Evolutionary conservation across 1,139 yeast species (phyloP), one percentile per base, ranked within the genome.

Genomic region (Meyerozyma sp.): DNA sequence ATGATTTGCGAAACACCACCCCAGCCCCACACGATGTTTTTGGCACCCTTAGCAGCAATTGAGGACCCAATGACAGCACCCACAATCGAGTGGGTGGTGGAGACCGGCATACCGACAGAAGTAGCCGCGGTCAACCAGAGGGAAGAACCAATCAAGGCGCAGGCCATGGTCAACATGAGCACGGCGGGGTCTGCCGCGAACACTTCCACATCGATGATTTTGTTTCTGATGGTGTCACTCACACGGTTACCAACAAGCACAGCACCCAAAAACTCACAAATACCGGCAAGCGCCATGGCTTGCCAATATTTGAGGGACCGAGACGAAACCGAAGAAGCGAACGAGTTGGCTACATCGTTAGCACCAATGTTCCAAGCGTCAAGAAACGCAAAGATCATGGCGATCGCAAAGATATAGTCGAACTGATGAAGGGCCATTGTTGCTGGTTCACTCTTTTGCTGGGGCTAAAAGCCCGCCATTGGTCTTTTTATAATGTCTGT

Each of bases 281-380:
- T 56, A 32, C 79, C 84, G 0, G 88, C 88, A 41, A 84, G 63
- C 32, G 81, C 51, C 84, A 82, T 81, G 21, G 90, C 91, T 62
- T 84, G 93, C 79, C 85, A 79, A 60, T 82, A 82, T 45, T 77
- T 77, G 49, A 84, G 66, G 21, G 89, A 77, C 53, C 86, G 68
- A 10, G 91, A 82, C 5, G 90, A 81, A 20, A 83, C 81, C 3
- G 87, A 79, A 2, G 90, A 81, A 1, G 91, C 85, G 58, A 82
- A 84, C 4, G 93, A 84, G 66, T 85, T 84, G 32, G 93, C 86
- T 46, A 84, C 90, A 70, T 84, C 93, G 58, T 85, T 84, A 37
- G 93, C 94, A 44, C 94, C 94, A 54, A 83, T 84, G 59, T 82
- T 82, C 76, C 82, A 84, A n/a, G 91, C 91, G 63, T 83, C 90